Conservation (phyloP, 2,329 filamentous ascomycete species). For the Coleophoma cylindrospora region DNA sequence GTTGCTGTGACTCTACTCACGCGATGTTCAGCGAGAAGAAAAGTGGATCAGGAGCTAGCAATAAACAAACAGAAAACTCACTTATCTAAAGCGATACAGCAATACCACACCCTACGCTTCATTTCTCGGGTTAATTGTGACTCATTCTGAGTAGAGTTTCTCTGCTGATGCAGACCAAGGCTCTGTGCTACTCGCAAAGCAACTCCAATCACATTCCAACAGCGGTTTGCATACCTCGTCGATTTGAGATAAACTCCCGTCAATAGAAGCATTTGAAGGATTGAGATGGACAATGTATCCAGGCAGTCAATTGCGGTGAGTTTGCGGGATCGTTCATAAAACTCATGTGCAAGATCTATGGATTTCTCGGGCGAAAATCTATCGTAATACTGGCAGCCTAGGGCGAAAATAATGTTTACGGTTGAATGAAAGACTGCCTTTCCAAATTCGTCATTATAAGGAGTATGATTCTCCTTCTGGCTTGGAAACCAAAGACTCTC, state of each 20-base stretch:
- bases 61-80: conserved; percentile 6
- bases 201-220: conserved; percentile 25
- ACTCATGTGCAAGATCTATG: conserved; percentile 13
- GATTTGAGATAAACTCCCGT: conserved; percentile 24
- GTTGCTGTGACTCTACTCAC: conserved; percentile 16
- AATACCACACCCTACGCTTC: conserved; percentile 24
- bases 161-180: conserved; percentile 20
- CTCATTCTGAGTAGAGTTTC: neutral
- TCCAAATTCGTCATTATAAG: conserved; percentile 1
- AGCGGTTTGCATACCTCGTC: conserved; percentile 21
- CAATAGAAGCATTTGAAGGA: conserved; percentile 26
- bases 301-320: conserved; percentile 22
- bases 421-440: conserved; percentile 16
- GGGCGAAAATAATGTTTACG: conserved; percentile 26
- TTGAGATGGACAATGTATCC: conserved; percentile 17
- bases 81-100: conserved; percentile 24
- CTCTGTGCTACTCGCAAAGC: conserved; percentile 25
- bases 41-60: neutral
- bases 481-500: conserved; percentile 8
- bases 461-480: neutral
- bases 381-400: conserved; percentile 21
- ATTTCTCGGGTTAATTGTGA: conserved; percentile 24
- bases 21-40: neutral
- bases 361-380: conserved; percentile 2
- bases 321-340: conserved; percentile 23